Conservation (phyloP, 1,284 basidiomycete genomes). For the Pterulicium gracile region DNA sequence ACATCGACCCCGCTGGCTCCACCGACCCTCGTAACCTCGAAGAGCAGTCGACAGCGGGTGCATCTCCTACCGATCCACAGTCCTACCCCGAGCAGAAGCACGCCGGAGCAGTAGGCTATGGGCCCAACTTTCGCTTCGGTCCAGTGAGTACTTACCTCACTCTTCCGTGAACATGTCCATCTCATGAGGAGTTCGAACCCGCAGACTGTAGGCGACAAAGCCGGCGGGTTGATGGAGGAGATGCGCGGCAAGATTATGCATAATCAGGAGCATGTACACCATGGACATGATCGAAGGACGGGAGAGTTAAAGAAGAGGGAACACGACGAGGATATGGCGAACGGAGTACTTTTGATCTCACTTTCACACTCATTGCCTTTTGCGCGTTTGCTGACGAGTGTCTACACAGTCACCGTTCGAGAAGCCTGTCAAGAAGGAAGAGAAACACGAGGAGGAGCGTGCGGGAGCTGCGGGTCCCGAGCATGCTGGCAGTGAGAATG, state of each 20-base stretch:
- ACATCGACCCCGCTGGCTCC: too few species aligned
- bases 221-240: constrained; percentile 39
- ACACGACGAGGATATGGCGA: constrained; percentile 26
- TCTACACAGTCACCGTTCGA: too few species aligned
- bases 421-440: too few species aligned
- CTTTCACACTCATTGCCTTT: too few species aligned
- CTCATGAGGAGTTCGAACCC: not conserved
- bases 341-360: too few species aligned
- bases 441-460: too few species aligned
- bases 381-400: too few species aligned
- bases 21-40: too few species aligned
- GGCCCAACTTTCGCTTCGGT: not conserved
- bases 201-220: constrained; percentile 35
- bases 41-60: too few species aligned
- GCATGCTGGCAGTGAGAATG: too few species aligned
- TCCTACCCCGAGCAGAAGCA: not conserved
- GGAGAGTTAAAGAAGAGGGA: constrained; percentile 38
- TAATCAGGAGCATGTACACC: constrained; percentile 33
- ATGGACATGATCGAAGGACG: constrained; percentile 34
- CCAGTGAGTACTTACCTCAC: not conserved
- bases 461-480: too few species aligned
- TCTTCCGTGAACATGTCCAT: not conserved
- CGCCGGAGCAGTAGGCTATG: not conserved
- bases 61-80: too few species aligned
- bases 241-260: constrained; percentile 36